Evolutionary conservation across 2,329 filamentous ascomycete species (phyloP).

Genomic region (Penicillium italicum): DNA sequence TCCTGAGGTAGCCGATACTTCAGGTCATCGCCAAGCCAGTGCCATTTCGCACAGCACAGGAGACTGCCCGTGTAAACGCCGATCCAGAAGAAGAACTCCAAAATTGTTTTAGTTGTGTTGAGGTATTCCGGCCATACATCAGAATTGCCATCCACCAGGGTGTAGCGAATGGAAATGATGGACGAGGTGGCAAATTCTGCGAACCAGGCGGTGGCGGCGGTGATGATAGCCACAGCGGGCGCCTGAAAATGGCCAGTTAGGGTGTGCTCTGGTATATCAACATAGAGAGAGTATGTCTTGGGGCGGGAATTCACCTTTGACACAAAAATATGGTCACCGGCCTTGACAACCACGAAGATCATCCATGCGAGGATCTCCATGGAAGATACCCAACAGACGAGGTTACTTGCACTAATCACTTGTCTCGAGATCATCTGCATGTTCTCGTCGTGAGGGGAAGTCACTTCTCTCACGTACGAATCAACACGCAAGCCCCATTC

Average conservation of each 20-base stretch:
- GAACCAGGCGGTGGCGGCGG: constrained; percentile 19
- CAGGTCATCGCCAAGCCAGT: constrained; percentile 2
- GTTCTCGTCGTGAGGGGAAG: no score
- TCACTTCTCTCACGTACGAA: neutral
- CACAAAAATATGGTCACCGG: constrained; percentile 9
- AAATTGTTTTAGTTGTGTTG: neutral
- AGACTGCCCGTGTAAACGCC: constrained; percentile 22
- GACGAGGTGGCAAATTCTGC: constrained; percentile 10
- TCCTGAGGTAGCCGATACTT: constrained; percentile 1
- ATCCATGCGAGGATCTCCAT: constrained; percentile 24
- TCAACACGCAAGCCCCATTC: constrained; percentile 16
- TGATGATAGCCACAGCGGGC: constrained; percentile 13
- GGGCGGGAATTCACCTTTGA: constrained; percentile 13
- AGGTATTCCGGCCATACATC: constrained; percentile 13
- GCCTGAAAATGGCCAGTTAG: constrained; percentile 3
- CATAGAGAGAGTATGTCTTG: neutral
- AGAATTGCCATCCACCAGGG: neutral
- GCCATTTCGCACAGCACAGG: constrained; percentile 20
- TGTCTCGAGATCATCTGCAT: neutral
- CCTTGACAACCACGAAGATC: constrained; percentile 17
- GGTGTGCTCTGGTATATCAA: no score
- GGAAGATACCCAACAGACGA: constrained; percentile 20
- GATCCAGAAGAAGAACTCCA: constrained; percentile 20
- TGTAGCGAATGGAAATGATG: constrained; percentile 16
- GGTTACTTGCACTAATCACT: constrained; percentile 8